These are phyloP conservation scores for Penicillium thymicola DNA, from an alignment of 2,329 filamentous ascomycete species.

Conservation along the genomic window DNA sequence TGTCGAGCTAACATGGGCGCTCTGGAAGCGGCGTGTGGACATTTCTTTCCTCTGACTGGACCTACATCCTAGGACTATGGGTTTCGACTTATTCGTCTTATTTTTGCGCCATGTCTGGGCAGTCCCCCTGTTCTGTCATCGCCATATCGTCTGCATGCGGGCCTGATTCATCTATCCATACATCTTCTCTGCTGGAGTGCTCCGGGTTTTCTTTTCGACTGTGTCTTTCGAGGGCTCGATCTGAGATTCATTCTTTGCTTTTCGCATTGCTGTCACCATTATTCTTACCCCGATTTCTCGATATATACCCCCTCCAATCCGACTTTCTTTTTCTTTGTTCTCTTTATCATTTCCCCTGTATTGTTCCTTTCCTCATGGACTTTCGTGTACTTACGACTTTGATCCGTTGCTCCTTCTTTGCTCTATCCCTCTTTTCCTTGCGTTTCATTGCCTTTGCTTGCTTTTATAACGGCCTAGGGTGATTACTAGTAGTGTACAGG, in stretches of 20 bases:
- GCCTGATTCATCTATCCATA: neutral
- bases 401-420: neutral
- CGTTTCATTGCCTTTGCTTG: neutral
- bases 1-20: constrained; percentile 11
- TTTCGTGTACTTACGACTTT: constrained; percentile 22
- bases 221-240: neutral
- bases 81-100: neutral
- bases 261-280: constrained; percentile 10
- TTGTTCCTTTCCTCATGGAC: constrained; percentile 12
- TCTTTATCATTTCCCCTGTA: constrained; percentile 10
- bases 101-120: neutral
- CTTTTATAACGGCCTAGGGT: neutral
- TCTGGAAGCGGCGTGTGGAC: constrained; percentile 19
- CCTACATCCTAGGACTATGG: neutral
- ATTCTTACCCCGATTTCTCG: constrained; percentile 10
- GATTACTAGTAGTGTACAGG: constrained; percentile 15
- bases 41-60: constrained; percentile 4
- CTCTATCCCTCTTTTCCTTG: neutral
- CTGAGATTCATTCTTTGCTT: neutral
- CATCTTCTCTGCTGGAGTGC: neutral
- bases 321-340: constrained; percentile 8
- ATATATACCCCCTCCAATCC: constrained; percentile 24
- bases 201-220: neutral
- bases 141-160: neutral
- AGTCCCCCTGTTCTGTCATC: neutral